Evolutionary conservation across 2,329 filamentous ascomycete genomes (phyloP).

Genomic region (Aspergillus bombycis): DNA sequence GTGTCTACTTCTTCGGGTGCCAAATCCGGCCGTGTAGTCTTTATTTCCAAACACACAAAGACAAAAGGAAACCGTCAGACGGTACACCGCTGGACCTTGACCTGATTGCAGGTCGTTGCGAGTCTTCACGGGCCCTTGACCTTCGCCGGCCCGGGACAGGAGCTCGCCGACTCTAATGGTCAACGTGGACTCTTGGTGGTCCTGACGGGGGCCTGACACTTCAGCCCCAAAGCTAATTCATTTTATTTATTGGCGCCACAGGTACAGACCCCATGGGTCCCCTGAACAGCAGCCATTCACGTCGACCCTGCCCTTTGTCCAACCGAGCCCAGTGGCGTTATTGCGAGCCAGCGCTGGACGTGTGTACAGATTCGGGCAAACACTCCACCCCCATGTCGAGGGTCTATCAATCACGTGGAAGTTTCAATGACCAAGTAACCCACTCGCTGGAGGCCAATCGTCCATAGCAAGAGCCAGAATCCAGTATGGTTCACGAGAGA

Average conservation of each 20-base stretch:
- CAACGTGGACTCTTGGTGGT: neutral
- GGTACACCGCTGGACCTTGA: neutral
- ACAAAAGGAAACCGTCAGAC: neutral
- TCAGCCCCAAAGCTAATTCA: neutral
- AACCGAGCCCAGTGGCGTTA: conserved; percentile 1
- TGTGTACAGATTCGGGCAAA: neutral
- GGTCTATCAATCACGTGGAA: conserved; percentile 4
- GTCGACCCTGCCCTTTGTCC: neutral
- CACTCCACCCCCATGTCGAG: neutral
- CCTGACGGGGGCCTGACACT: neutral
- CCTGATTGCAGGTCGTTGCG: neutral
- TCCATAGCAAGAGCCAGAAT: neutral
- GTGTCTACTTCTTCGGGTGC: neutral
- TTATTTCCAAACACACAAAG: neutral
- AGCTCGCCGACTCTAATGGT: neutral
- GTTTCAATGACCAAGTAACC: no score
- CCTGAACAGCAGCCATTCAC: neutral
- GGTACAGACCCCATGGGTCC: neutral
- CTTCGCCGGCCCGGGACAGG: neutral
- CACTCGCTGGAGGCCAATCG: neutral
- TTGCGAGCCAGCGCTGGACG: neutral
- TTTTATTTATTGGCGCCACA: neutral
- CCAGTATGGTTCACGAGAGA: neutral
- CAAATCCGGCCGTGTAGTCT: neutral
- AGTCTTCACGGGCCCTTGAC: neutral